Percentiles rank a stretch among this genome's conserved stretches.
phyloP scores from a whole-genome alignment of 768 basidiomycete species.

The Crucibulum laeve region DNA sequence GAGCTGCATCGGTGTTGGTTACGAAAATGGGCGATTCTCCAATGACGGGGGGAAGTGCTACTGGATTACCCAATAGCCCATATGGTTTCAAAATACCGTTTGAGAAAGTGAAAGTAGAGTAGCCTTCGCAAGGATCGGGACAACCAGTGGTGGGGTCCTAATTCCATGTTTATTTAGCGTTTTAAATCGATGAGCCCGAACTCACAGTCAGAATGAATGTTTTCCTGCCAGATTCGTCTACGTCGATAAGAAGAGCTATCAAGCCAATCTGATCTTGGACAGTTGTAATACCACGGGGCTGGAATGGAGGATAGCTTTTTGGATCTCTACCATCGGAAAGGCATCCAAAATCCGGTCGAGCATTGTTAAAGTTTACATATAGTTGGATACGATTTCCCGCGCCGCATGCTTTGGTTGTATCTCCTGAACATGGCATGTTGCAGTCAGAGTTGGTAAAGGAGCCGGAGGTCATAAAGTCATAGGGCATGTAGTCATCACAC shows the following conservation, averaged over 20 bases:
- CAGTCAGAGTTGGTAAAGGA: not conserved
- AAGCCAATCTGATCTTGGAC: not conserved
- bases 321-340: not conserved
- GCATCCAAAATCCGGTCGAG: not conserved
- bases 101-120: not conserved
- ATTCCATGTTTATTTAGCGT: not conserved
- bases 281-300: not conserved
- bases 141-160: not conserved
- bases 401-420: not conserved
- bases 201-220: not conserved
- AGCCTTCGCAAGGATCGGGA: not conserved
- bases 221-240: not conserved
- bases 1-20: not conserved
- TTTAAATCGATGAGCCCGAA: not conserved
- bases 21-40: not conserved
- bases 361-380: not conserved
- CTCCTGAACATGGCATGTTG: not conserved
- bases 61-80: not conserved
- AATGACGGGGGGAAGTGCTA: not conserved
- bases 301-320: not conserved
- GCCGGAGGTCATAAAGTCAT: constrained; percentile 2
- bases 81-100: not conserved
- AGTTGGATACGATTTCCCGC: not conserved
- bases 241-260: not conserved
- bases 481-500: not conserved